Evolutionary conservation across 345 rosid species (phyloP), one percentile per base, ranked within the genome.

Genomic region (Lepidium aucheri): DNA sequence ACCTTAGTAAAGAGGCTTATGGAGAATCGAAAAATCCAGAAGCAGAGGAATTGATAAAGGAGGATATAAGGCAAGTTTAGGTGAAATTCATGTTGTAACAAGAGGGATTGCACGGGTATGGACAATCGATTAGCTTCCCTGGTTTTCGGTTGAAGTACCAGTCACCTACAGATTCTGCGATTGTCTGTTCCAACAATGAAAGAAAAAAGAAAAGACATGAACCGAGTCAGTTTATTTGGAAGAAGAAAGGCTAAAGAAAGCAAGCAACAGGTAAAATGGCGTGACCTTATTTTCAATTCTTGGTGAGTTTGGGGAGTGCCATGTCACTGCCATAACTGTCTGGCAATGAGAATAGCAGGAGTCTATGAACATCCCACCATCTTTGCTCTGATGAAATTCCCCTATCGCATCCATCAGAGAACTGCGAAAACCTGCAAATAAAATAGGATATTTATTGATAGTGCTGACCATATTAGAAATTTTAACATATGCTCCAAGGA

Each of bases 301-400:
- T 28, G 90, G 84, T 71, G 98, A 86, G 68, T 22, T 69, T 38
- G 79, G 78, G 24, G 86, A 86, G 74, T 88, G 90, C 95, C 98
- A 93, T 32, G 92, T 84, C 66, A 74, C 78, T 55, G 81, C 14
- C 74, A 57, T 28, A 77, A 65, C 73, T 63, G 94, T 84, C 71
- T 90, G 98, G 79, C 96, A 86, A 72, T 88, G 96, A 73, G 70
- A 56, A 78, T 54, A 93, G 77, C 98, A 93, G 6, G 98, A 90
- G 74, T 90, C 83, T 80, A 90, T 78, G 79, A 86, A 93, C 81
- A 86, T 56, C 10, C 92, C 97, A 7, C 74, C 80, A 43, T 59
- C 79, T 60, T 73, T 63, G 13, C 36, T 74, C 79, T 81, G 69
- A 77, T 73, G 79, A 79, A 83, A 77, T 53, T 69, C 65, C 36